A percentile compares a stretch with the other conserved stretches of the same genome.
Conservation (phyloP, 208 protist species). For the Leishmania mexicana region DNA sequence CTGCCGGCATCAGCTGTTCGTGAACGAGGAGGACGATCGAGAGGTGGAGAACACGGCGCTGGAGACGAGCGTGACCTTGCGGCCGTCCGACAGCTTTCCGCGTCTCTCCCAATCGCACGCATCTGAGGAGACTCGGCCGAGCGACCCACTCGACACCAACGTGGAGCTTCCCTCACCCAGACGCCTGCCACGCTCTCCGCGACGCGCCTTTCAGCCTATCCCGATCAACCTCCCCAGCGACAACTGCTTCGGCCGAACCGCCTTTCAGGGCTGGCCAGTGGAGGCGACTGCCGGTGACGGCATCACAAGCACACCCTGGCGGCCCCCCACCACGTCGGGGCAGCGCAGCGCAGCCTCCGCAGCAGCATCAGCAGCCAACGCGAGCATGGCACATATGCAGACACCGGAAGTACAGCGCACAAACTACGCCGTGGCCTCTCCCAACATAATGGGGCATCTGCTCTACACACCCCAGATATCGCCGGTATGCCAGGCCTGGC, state of each 20-base stretch:
- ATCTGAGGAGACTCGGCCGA: constrained; percentile 18
- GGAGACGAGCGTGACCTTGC: constrained; percentile 22
- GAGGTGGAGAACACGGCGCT: not conserved
- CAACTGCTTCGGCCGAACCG: constrained; percentile 20
- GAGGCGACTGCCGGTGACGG: not conserved
- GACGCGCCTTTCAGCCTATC: constrained; percentile 32
- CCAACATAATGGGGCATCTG: constrained; percentile 12
- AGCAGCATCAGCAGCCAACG: not conserved
- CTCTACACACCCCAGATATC: constrained; percentile 73
- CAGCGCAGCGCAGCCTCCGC: not conserved
- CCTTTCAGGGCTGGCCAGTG: constrained; percentile 13
- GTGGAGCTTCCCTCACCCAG: constrained; percentile 22
- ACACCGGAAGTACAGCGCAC: constrained; percentile 42
- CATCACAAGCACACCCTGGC: constrained; percentile 23
- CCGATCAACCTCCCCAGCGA: constrained; percentile 18
- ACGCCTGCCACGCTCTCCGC: constrained; percentile 17
- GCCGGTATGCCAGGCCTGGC: constrained; percentile 44
- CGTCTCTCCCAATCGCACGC: constrained; percentile 15
- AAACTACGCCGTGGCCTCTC: constrained; percentile 5
- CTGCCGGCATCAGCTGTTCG: constrained; percentile 28
- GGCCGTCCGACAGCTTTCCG: constrained; percentile 26
- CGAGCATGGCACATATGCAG: constrained; percentile 14
- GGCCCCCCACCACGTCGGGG: not conserved
- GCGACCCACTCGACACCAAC: constrained; percentile 2
- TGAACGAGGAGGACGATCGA: constrained; percentile 25